A percentile compares a stretch with the other conserved stretches of the same genome.
Conservation (phyloP, 768 basidiomycete genomes). For the Xerocomellus amylosporus region DNA sequence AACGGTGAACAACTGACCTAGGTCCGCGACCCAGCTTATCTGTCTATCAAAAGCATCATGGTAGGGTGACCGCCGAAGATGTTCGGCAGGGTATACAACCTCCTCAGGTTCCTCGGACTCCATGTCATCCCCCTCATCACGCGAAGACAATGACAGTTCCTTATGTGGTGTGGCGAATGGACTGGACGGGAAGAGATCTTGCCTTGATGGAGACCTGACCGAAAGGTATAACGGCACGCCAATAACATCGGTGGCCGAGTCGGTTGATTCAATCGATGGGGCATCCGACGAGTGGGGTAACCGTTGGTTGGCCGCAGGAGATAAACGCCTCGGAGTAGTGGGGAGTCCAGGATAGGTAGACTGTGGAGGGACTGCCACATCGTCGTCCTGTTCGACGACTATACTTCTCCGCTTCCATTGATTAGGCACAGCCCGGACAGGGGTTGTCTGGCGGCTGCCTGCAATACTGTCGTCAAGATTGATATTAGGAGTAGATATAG, state of each 20-base stretch:
- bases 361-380: conserved; percentile 43
- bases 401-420: conserved; percentile 57
- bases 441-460: conserved; percentile 33
- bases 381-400: conserved; percentile 69
- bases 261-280: conserved; percentile 46
- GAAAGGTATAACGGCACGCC: conserved; percentile 51
- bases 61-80: conserved; percentile 49
- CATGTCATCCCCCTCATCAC: conserved; percentile 53
- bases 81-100: conserved; percentile 61
- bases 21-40: conserved; percentile 76
- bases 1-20: conserved; percentile 45
- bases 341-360: conserved; percentile 41
- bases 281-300: conserved; percentile 51
- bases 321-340: conserved; percentile 40
- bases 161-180: conserved; percentile 71
- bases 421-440: conserved; percentile 36
- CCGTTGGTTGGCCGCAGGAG: conserved; percentile 33
- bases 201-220: conserved; percentile 46
- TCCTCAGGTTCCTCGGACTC: conserved; percentile 47
- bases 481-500: conserved; percentile 25
- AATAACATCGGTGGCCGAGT: conserved; percentile 41
- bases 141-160: conserved; percentile 49
- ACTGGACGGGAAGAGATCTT: conserved; percentile 62
- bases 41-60: conserved; percentile 50
- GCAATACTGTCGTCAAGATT: conserved; percentile 30